Evolutionary conservation across 1,284 basidiomycete genomes (phyloP).

Genomic region (Clitocybe nebularis): DNA sequence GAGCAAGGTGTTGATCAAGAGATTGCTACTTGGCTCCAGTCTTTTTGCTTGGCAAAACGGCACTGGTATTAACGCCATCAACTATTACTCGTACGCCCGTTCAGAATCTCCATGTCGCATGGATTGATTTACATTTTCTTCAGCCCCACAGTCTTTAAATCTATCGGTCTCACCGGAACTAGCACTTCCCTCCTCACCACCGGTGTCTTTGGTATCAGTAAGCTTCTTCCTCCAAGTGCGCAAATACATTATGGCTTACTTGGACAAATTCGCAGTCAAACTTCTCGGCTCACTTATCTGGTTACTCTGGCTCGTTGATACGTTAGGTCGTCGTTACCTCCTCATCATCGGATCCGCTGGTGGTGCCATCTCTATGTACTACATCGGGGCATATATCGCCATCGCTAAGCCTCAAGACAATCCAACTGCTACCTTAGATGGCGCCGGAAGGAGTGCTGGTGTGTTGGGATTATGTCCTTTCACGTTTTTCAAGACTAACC

Average conservation of each 20-base stretch:
- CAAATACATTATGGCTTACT: constrained; percentile 18
- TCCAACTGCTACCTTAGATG: constrained; percentile 16
- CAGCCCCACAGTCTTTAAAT: constrained; percentile 35
- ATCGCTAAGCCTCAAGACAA: constrained; percentile 24
- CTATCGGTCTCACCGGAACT: constrained; percentile 37
- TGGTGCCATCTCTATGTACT: constrained; percentile 38
- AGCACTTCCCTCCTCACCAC: constrained; percentile 39
- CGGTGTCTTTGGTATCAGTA: constrained; percentile 43
- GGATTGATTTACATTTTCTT: constrained; percentile 1
- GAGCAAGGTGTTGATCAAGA: constrained; percentile 21
- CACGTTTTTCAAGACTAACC: not conserved
- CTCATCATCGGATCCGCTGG: constrained; percentile 40
- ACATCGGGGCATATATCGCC: constrained; percentile 33
- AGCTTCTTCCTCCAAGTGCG: constrained; percentile 16
- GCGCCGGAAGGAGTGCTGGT: constrained; percentile 28
- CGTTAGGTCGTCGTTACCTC: constrained; percentile 35
- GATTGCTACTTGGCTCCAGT: constrained; percentile 25
- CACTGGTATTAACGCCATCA: constrained; percentile 38
- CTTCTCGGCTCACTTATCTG: constrained; percentile 27
- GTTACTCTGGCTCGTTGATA: constrained; percentile 23
- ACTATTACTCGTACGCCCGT: constrained; percentile 34
- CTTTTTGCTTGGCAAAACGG: constrained; percentile 34
- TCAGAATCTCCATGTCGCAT: not conserved
- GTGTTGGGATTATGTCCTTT: constrained; percentile 6
- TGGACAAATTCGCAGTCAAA: constrained; percentile 22